These are phyloP conservation scores for Bryum argenteum DNA, from an alignment of 225 moss, liverwort and hornwort species.

Conservation along the genomic window DNA sequence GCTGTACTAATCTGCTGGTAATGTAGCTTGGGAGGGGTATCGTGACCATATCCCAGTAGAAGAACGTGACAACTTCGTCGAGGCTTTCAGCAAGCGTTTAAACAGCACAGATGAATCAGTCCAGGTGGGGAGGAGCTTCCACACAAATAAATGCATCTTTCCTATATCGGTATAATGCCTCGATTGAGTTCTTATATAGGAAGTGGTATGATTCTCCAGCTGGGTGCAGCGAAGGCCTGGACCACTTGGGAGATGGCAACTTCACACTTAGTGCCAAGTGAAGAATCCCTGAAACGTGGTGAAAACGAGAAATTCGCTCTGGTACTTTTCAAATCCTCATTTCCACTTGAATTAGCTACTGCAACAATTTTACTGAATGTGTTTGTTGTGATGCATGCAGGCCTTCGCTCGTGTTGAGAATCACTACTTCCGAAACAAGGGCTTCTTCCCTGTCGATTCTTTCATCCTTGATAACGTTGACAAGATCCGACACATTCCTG, in stretches of 20 bases:
- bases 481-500: conserved; percentile 86
- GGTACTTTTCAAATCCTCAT: conserved; percentile 43
- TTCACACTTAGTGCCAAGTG: conserved; percentile 76
- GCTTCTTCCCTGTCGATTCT: conserved; percentile 80
- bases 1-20: conserved; percentile 19
- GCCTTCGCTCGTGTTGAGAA: conserved; percentile 97
- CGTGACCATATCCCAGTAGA: conserved; percentile 66
- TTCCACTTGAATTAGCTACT: too few relatives aligned
- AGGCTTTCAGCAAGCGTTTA: conserved; percentile 89
- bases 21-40: conserved; percentile 80
- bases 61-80: conserved; percentile 69
- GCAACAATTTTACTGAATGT: too few relatives aligned
- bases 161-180: background rate
- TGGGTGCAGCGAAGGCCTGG: conserved; percentile 95
- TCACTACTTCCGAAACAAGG: conserved; percentile 94
- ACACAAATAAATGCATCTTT: background rate
- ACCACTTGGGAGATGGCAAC: conserved; percentile 99
- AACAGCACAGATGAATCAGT: conserved; percentile 57
- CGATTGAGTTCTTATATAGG: background rate
- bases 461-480: conserved; percentile 80
- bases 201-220: conserved; percentile 40
- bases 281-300: conserved; percentile 67
- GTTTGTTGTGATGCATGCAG: conserved; percentile 39
- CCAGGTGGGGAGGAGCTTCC: conserved; percentile 47
- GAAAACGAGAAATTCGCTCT: conserved; percentile 82